Evolutionary conservation across 2,329 filamentous ascomycete species (phyloP).

Genomic region (Epichloe baconii): DNA sequence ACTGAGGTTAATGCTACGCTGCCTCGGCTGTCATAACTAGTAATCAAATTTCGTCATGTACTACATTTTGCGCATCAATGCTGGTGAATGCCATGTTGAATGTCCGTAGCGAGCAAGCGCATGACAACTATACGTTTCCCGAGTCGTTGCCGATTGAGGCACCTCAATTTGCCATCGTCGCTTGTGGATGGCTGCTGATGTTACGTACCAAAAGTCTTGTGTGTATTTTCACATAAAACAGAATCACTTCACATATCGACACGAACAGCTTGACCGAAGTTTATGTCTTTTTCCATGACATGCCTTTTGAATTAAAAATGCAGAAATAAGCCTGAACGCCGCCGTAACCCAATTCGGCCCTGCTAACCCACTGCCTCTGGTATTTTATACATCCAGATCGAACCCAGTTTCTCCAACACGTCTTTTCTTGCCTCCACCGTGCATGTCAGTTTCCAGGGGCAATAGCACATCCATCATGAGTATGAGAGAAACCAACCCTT

Average conservation of each 20-base stretch:
- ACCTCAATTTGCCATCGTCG: no score
- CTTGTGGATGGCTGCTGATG: no score
- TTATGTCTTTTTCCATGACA: not conserved
- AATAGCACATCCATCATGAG: not conserved
- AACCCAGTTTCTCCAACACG: slow-evolving; percentile 2
- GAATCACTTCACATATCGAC: no score
- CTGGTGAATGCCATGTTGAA: not conserved
- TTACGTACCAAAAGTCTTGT: no score
- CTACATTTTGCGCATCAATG: not conserved
- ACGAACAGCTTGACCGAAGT: not conserved
- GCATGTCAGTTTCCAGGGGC: not conserved
- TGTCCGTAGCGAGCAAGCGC: no score
- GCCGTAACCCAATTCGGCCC: slow-evolving; percentile 20
- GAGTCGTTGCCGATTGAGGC: no score
- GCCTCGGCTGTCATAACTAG: slow-evolving; percentile 1
- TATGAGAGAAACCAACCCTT: not conserved
- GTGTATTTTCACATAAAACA: no score
- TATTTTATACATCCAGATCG: slow-evolving; percentile 24
- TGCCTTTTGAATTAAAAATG: slow-evolving; percentile 5
- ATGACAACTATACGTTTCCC: no score
- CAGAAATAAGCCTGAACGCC: slow-evolving; percentile 25
- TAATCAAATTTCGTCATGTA: not conserved
- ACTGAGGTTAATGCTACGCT: not conserved
- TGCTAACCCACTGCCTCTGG: slow-evolving; percentile 17
- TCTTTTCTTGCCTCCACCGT: not conserved